phyloP scores from a whole-genome alignment of 345 rosid genomes.

The Lumnitzera littorea region DNA sequence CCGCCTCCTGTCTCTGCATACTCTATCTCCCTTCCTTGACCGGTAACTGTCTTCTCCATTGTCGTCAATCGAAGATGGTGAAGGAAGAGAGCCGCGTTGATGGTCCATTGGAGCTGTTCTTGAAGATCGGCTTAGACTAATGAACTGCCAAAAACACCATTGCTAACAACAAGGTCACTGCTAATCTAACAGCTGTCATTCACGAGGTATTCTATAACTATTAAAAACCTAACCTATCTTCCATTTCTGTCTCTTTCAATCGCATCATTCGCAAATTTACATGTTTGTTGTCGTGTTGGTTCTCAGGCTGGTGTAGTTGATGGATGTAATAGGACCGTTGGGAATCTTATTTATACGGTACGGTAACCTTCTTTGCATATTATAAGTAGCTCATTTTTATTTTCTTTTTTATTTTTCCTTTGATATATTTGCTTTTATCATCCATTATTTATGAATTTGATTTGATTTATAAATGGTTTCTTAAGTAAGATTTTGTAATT shows the following conservation, averaged over 20 bases:
- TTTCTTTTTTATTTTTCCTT: no score
- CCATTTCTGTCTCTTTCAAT: neutral
- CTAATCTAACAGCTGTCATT: conserved; percentile 73
- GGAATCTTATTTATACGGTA: conserved; percentile 84
- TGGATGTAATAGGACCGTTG: conserved; percentile 72
- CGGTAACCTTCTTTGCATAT: conserved; percentile 5
- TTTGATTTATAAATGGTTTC: neutral
- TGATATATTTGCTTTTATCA: no score
- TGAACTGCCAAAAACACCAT: conserved; percentile 70
- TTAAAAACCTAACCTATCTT: no score
- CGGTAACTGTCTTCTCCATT: no score
- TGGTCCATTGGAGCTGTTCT: conserved; percentile 47
- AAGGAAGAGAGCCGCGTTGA: conserved; percentile 31
- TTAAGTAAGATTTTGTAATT: neutral
- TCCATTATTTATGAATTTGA: neutral
- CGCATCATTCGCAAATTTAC: neutral
- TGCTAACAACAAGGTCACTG: conserved; percentile 77
- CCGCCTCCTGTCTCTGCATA: no score
- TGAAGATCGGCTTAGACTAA: conserved; percentile 80
- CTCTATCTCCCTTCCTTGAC: no score
- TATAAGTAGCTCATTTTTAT: neutral
- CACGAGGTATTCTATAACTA: conserved; percentile 46
- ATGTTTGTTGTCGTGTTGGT: neutral
- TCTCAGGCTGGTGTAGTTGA: conserved; percentile 74
- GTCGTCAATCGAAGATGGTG: conserved; percentile 20